Percentiles rank a stretch among this genome's conserved stretches.
These are phyloP conservation scores for Podospora sp. DNA, from an alignment of 495 filamentous ascomycete genomes.

Conservation along the genomic window DNA sequence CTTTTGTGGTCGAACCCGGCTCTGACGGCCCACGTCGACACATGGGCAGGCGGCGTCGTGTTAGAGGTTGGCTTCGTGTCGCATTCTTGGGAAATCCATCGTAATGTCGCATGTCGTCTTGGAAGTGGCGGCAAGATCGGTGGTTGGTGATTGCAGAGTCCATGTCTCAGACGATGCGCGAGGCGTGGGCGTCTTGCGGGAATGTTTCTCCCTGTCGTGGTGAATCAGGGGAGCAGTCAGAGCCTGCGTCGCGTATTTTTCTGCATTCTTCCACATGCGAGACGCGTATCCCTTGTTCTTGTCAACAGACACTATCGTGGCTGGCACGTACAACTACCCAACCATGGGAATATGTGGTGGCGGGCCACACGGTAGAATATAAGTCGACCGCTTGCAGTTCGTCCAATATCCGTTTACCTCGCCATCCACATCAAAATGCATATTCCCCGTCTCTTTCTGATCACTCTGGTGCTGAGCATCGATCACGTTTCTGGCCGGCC, in stretches of 20 bases:
- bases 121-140: background rate
- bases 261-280: background rate
- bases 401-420: background rate
- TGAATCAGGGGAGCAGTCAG: background rate
- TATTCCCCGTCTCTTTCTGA: too few species aligned
- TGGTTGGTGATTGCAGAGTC: background rate
- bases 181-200: background rate
- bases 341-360: background rate
- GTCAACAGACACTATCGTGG: background rate
- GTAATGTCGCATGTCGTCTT: too few species aligned
- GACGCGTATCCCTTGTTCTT: background rate
- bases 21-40: slow-evolving; percentile 41
- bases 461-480: background rate
- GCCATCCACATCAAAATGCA: background rate
- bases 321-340: background rate
- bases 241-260: background rate
- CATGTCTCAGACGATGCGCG: background rate
- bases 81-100: too few species aligned
- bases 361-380: background rate
- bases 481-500: slow-evolving; percentile 1
- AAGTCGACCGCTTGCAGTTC: background rate
- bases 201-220: background rate
- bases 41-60: slow-evolving; percentile 40
- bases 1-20: slow-evolving; percentile 42
- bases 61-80: slow-evolving; percentile 22